Conservation (phyloP, 371 early-diverging fungal genomes). For the Lichtheimia ramosa region DNA sequence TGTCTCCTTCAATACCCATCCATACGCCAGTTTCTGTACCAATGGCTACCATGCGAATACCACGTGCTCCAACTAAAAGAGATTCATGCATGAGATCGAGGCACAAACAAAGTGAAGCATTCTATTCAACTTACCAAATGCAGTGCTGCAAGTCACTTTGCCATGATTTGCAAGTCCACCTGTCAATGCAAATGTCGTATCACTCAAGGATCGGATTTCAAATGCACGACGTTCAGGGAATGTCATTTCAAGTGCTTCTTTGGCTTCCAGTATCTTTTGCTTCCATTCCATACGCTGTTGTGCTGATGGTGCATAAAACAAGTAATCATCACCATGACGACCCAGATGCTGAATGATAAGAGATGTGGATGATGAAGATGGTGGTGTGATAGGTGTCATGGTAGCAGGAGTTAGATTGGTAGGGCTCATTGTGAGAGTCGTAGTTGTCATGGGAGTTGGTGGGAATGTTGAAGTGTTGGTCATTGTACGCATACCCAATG, state of each 20-base stretch:
- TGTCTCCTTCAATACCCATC: constrained; percentile 50
- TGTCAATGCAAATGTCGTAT: constrained; percentile 34
- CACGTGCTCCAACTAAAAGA: constrained; percentile 34
- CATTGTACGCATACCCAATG: constrained; percentile 10
- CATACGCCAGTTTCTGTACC: constrained; percentile 83
- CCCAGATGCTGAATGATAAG: constrained; percentile 67
- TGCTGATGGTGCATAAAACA: constrained; percentile 72
- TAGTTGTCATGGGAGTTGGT: not conserved
- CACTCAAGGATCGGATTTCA: constrained; percentile 56
- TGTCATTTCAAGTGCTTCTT: constrained; percentile 41
- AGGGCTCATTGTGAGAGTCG: not conserved
- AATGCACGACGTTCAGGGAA: constrained; percentile 56
- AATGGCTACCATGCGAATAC: constrained; percentile 67
- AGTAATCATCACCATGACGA: constrained; percentile 65
- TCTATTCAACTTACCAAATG: constrained; percentile 47
- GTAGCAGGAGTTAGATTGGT: not conserved
- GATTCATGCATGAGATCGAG: not conserved
- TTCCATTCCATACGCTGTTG: constrained; percentile 81
- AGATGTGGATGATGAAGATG: constrained; percentile 1
- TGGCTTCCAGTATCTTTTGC: constrained; percentile 77
- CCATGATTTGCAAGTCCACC: constrained; percentile 25
- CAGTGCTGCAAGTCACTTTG: constrained; percentile 71
- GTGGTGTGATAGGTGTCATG: constrained; percentile 4
- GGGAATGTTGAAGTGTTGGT: not conserved
- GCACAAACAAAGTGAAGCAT: not conserved